Percentiles rank a stretch among this genome's conserved stretches.
Conservation (phyloP, 1,139 yeast species). For the Saccharomyces uvarum region DNA sequence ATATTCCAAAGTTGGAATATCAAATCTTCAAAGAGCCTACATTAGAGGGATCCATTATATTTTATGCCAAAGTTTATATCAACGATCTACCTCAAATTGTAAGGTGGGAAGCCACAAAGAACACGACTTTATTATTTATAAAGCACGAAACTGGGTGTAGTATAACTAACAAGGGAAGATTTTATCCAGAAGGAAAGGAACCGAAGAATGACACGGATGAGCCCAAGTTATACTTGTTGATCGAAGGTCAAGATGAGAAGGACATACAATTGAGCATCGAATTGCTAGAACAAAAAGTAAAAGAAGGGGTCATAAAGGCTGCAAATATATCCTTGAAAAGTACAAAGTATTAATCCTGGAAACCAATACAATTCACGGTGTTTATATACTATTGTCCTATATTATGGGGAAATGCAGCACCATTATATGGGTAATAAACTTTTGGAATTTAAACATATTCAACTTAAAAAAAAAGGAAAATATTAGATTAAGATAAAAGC, state of each 20-base stretch:
- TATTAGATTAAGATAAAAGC: neutral
- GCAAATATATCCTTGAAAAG: conserved; percentile 23
- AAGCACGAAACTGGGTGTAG: conserved; percentile 71
- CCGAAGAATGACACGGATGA: conserved; percentile 47
- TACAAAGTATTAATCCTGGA: conserved; percentile 17
- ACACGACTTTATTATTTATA: conserved; percentile 56
- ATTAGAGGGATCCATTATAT: conserved; percentile 50
- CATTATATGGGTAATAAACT: neutral
- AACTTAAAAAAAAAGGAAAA: neutral
- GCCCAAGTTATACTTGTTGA: conserved; percentile 67
- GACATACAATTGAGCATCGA: conserved; percentile 62
- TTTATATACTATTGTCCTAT: neutral
- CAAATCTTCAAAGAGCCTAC: conserved; percentile 15
- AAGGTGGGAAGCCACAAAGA: conserved; percentile 73
- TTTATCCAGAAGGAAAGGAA: conserved; percentile 48
- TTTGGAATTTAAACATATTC: neutral
- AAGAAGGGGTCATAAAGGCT: conserved; percentile 44
- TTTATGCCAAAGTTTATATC: conserved; percentile 64
- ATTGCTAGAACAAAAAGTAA: conserved; percentile 51
- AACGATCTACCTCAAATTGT: conserved; percentile 84
- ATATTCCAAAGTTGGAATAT: conserved; percentile 47
- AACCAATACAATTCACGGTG: neutral
- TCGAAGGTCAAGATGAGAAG: conserved; percentile 66
- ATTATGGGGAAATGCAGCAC: neutral
- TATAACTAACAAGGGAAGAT: conserved; percentile 77